phyloP scores from a whole-genome alignment of 371 early-diverging fungal genomes.

The Lichtheimia corymbifera region DNA sequence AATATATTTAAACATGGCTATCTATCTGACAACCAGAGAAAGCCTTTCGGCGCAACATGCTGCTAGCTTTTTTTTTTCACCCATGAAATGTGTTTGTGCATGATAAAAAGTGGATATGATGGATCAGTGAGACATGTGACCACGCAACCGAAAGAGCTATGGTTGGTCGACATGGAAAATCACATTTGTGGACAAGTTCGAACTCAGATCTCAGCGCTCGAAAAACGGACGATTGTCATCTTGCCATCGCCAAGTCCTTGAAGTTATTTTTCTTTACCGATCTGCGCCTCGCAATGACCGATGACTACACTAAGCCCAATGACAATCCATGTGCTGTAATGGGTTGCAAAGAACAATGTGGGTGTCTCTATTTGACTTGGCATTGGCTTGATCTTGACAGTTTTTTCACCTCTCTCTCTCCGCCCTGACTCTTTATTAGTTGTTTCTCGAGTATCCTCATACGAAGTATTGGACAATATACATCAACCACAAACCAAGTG shows the following conservation, averaged over 20 bases:
- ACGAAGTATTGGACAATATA: background rate
- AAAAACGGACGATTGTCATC: background rate
- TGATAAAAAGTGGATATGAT: too few species aligned
- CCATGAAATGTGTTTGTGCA: too few species aligned
- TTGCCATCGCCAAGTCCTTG: background rate
- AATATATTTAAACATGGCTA: too few species aligned
- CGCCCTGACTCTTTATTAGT: background rate
- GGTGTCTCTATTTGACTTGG: background rate
- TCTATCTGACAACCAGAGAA: too few species aligned
- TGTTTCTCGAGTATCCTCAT: background rate
- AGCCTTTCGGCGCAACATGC: too few species aligned
- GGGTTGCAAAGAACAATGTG: background rate
- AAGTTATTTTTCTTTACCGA: background rate
- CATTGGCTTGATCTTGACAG: background rate
- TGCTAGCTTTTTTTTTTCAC: too few species aligned
- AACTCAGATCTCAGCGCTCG: too few species aligned
- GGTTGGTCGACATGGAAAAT: too few species aligned
- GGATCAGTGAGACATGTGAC: too few species aligned
- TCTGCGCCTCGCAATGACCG: background rate
- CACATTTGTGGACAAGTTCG: too few species aligned
- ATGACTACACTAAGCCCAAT: background rate
- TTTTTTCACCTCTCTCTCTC: background rate
- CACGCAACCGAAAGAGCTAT: too few species aligned
- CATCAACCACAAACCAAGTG: background rate
- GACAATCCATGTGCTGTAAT: background rate